Base-by-base conservation (phyloP, 805 yeast species). In the Wickerhamomyces subpelliculosus region DNA sequence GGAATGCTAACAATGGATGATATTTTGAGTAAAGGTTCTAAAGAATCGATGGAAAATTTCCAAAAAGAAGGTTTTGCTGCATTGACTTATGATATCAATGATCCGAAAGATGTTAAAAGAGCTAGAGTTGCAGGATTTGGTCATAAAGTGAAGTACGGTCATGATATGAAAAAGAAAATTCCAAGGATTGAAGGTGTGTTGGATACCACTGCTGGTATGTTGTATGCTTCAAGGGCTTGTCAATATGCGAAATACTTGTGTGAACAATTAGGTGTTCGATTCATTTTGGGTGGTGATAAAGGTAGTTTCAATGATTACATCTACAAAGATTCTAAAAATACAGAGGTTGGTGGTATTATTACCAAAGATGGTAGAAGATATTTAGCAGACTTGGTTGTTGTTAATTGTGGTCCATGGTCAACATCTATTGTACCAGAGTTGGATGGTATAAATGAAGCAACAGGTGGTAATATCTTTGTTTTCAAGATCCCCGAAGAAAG, bases 401-500 rank as follows among this genome's bases (percentile, higher is more conserved):
- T 44, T 5, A 45, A 48, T 4, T 26, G 47, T 35, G 57, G 55
- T 17, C 54, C 57, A 12, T 52, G 57, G 57, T 33, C 52, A 6
- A 39, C 54, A 3, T 46, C 49, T 2, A 7, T 49, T 5, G 27
- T 51, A 1, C 49, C 47, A 12, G 43, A 47, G 24, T 43, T 65
- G 6, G 59, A 55, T 34, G 65, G 67, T 10, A 49, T 61, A 27
- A 57, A 55, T 41, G 67, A 62, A 41, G 70, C 62, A 0, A 53
- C 61, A 11, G 51, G 57, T 8, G 70, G 67, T 13, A 64, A 62
- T 43, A 55, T 66, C n/a, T 38, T 60, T 3, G 39, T 57, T 17
- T 47, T 60, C 38, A 57, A 61, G 39, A 52, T 66, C 24, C 70
- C 71, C 7, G 58, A 56, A 20, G 49, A 56, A 14, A 51, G 68